phyloP scores from a whole-genome alignment of 1,284 basidiomycete species.

The Coriolopsis trogii region DNA sequence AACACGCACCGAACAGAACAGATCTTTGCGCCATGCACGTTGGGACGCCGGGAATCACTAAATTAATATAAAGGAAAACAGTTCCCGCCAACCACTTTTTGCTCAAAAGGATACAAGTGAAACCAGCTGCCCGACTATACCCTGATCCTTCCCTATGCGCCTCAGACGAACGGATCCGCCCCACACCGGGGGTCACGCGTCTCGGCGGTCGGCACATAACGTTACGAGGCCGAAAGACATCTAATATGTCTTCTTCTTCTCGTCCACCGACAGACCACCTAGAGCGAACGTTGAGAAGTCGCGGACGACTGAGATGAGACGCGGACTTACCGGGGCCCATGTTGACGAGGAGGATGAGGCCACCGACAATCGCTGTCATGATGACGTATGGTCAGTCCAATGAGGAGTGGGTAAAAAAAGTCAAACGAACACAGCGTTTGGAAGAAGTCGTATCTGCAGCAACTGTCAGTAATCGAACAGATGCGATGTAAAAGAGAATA shows the following conservation, averaged over 20 bases:
- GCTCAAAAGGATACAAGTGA: conserved; percentile 22
- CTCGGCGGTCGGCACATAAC: not conserved
- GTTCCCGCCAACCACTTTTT: conserved; percentile 19
- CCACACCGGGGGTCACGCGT: conserved; percentile 3
- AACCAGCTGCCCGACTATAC: conserved; percentile 20
- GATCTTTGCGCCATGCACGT: too few species aligned
- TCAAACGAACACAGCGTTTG: conserved; percentile 81
- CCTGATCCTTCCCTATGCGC: conserved; percentile 7
- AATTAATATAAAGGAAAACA: conserved; percentile 18
- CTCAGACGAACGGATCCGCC: conserved; percentile 1
- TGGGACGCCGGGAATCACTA: conserved; percentile 17
- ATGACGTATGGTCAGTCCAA: conserved; percentile 3
- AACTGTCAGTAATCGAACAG: conserved; percentile 12
- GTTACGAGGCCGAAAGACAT: conserved; percentile 5
- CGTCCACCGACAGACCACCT: conserved; percentile 96
- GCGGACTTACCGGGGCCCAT: conserved; percentile 83
- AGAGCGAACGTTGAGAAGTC: conserved; percentile 4
- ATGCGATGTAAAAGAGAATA: not conserved
- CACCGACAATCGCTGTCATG: conserved; percentile 88
- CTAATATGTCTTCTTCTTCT: conserved; percentile 96
- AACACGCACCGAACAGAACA: too few species aligned
- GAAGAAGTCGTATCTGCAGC: conserved; percentile 85
- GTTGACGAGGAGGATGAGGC: conserved; percentile 95
- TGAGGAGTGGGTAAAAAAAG: not conserved
- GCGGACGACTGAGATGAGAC: not conserved